Evolutionary conservation across 1,284 basidiomycete genomes (phyloP), one percentile per base, ranked within the genome.

Genomic region (Fistulina hepatica): DNA sequence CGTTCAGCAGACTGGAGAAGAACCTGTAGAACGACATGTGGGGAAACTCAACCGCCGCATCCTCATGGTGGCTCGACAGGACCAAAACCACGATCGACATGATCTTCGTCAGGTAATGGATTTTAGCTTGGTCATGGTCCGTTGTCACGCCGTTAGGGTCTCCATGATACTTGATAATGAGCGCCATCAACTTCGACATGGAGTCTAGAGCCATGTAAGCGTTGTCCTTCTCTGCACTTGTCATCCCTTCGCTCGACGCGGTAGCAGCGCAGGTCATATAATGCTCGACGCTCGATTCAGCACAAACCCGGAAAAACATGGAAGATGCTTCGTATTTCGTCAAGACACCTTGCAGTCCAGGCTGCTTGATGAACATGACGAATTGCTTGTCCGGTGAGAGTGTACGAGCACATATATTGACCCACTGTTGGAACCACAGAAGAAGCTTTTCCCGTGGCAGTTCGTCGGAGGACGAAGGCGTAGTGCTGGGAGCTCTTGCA

Each of bases 91-190:
- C 84, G 59, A 98, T 98, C 7, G 93, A 95, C 40, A 98, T 64
- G 44, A 98, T 95, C 69, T 98, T 98, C 47, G 92, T 93, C 54
- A 97, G 69, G 63, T 98, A 98, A 55, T 95, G 86, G 17, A 93
- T 88, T 60, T 97, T 97, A 15, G 90, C 86, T 51, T 90, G 85
- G 52, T 92, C 86, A 51, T 90, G 88, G 63, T 91, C 86, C 10
- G 28, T 19, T 10, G 15, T 31, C 45, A 83, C 71, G 21, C 84
- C 88, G 10, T 71, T 81, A 36, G 83, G 84, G 57, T 97, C 94
- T 17, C 90, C 92, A 49, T 98, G 94, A 58, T 98, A 97, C 67
- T 98, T 98, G 76, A 98, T 93, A 67, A 99, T 95, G 57, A 97
- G 89, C 33, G 93, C 88, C 46, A 98, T 90, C 48, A 98, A 68